These are phyloP conservation scores for Lepidium africanum DNA, from an alignment of 345 rosid species.

Conservation along the genomic window DNA sequence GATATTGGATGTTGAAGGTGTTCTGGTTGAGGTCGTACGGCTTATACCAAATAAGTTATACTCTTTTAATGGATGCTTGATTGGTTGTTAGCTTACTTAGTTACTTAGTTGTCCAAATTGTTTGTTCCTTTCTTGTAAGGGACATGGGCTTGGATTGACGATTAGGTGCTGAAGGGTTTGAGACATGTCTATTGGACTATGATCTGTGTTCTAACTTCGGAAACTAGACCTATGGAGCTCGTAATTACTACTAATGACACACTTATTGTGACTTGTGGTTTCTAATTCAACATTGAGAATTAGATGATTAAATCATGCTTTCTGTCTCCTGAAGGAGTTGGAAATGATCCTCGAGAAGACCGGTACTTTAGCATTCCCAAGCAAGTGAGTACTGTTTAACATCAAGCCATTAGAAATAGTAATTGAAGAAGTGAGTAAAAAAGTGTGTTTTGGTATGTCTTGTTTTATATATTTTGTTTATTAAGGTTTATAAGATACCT, in stretches of 20 bases:
- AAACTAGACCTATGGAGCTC: constrained; percentile 95
- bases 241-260: constrained; percentile 31
- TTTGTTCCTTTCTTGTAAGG: constrained; percentile 89
- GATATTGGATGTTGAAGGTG: too few species aligned
- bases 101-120: constrained; percentile 37
- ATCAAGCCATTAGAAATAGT: not conserved
- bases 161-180: constrained; percentile 97
- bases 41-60: not conserved
- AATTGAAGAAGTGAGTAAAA: not conserved
- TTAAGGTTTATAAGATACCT: too few species aligned
- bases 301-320: not conserved
- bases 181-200: constrained; percentile 76
- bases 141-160: constrained; percentile 98
- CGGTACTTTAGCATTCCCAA: constrained; percentile 90
- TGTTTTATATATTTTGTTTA: too few species aligned
- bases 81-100: not conserved
- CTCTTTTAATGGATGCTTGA: not conserved
- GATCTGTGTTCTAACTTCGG: constrained; percentile 90
- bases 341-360: constrained; percentile 90
- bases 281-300: not conserved
- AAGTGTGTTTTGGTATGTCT: not conserved
- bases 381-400: constrained; percentile 45
- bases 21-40: too few species aligned
- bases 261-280: not conserved
- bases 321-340: constrained; percentile 46